phyloP scores from a whole-genome alignment of 1,139 yeast genomes.

The Saccharomyces uvarum region DNA sequence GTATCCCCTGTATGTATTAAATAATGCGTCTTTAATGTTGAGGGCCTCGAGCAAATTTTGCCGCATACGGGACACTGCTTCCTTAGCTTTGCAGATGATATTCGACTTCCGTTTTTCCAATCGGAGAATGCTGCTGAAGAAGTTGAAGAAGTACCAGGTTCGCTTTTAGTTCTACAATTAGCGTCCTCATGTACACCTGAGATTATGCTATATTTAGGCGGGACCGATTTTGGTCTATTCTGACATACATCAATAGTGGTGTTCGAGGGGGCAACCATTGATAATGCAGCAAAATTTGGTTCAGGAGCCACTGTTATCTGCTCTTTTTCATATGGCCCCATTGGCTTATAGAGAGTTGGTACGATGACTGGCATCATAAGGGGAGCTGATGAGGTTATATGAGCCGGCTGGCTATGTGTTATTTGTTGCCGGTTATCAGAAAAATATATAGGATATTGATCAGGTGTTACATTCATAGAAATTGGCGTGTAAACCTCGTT shows the following conservation, averaged over 20 bases:
- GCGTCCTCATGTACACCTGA: background rate
- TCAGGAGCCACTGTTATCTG: background rate
- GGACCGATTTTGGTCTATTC: background rate
- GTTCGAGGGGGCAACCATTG: background rate
- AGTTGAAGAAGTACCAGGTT: background rate
- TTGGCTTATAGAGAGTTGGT: background rate
- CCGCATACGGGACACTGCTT: constrained; percentile 56
- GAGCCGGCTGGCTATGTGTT: background rate
- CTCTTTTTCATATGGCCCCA: background rate
- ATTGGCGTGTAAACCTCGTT: background rate
- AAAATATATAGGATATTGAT: background rate
- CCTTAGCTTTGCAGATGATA: constrained; percentile 5
- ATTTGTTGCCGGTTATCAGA: background rate
- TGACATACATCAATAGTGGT: background rate
- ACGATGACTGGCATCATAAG: background rate
- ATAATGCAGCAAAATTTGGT: background rate
- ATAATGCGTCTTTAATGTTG: constrained; percentile 72
- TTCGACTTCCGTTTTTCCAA: background rate
- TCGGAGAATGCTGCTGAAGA: background rate
- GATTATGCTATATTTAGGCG: background rate
- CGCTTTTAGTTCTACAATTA: background rate
- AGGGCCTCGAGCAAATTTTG: constrained; percentile 77
- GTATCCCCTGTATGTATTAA: constrained; percentile 87
- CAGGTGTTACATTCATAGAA: background rate
- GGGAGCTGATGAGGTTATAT: background rate